Evolutionary conservation across 164 flowering plant genomes (phyloP), one percentile per base, ranked within the genome.

Genomic region (Umbilicus rupestris): DNA sequence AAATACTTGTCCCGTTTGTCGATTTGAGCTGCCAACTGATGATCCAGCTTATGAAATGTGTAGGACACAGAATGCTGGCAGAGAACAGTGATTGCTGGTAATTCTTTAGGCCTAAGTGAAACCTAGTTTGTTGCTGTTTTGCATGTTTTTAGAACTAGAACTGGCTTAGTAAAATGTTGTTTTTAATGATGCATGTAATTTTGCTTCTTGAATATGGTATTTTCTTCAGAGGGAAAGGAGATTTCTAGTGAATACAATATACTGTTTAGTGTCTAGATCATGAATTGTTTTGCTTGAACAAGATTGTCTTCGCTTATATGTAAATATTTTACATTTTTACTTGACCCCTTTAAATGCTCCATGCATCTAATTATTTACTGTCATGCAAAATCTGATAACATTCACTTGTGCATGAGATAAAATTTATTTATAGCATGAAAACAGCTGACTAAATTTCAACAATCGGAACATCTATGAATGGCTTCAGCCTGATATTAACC

Each of bases 1-100:
- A 68, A 85, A 82, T 62, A 80, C 89, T 1, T 85, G 89, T 50
- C 89, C 89, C 64, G 85, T 85, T 35, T 85, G 89, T 70, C 79
- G 87, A 2, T 72, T 78, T 67, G 87, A 85, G 45, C 74, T 85
- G 73, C 85, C 84, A 0, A 85, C 89, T 0, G 89, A 85, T 64
- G 84, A 85, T 76, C 70, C 83, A 63, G 82, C 75, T 8, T 82
- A 82, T 66, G 90, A 85, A 73, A 69, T 72, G 57, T 72, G 78
- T 72, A 78, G 66, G 72, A 41, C 17, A 46, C 73, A 20, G 42
- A 71, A 80, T 64, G 71, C 72, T 62, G 65, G 41, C 19, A 69
- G 64, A 44, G 67, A 35, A 12, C 55, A 46, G 39, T 76, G 72
- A 75, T 67, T 63, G 57, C 14, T 55, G 3, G 22, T 14, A 55